Percentiles rank a stretch among this genome's conserved stretches.
These are phyloP conservation scores for Yamadazyma paraphyllophila DNA, from an alignment of 805 yeast genomes.

Conservation along the genomic window DNA sequence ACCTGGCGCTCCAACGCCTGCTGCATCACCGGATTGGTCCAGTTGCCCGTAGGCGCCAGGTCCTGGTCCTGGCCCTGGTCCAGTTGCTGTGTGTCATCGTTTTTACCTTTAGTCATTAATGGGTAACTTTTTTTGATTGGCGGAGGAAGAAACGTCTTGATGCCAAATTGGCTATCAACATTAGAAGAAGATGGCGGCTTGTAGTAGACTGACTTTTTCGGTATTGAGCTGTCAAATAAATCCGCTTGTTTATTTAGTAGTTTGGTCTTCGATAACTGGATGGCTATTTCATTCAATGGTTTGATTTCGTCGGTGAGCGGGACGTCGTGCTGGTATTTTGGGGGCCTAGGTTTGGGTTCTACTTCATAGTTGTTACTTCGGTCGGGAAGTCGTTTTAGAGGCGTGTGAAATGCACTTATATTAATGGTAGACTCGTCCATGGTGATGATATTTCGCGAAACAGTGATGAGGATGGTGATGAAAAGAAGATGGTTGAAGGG, in stretches of 20 bases:
- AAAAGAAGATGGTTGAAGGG: too few species aligned
- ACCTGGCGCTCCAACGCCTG: conserved; percentile 46
- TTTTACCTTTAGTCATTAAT: neutral
- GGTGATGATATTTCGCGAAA: neutral
- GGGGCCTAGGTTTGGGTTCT: neutral
- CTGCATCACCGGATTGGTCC: conserved; percentile 43
- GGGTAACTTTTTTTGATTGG: conserved; percentile 1
- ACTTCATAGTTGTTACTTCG: conserved; percentile 6
- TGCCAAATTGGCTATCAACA: conserved; percentile 24
- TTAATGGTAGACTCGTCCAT: conserved; percentile 6
- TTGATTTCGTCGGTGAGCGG: conserved; percentile 4
- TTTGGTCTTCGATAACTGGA: conserved; percentile 8
- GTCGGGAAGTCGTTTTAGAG: conserved; percentile 14
- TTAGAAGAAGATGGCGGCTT: conserved; percentile 28
- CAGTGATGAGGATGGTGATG: neutral
- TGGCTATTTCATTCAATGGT: conserved; percentile 11
- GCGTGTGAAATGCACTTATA: conserved; percentile 11
- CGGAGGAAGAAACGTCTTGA: conserved; percentile 24
- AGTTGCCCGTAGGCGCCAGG: conserved; percentile 25
- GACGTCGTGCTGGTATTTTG: neutral
- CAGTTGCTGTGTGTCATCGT: conserved; percentile 1
- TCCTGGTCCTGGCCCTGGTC: neutral
- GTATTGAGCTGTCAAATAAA: conserved; percentile 7
- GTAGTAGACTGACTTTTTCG: conserved; percentile 27
- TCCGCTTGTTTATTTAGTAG: conserved; percentile 9